phyloP scores from a whole-genome alignment of 306 rosid species.

The Boehmeria nivea region DNA sequence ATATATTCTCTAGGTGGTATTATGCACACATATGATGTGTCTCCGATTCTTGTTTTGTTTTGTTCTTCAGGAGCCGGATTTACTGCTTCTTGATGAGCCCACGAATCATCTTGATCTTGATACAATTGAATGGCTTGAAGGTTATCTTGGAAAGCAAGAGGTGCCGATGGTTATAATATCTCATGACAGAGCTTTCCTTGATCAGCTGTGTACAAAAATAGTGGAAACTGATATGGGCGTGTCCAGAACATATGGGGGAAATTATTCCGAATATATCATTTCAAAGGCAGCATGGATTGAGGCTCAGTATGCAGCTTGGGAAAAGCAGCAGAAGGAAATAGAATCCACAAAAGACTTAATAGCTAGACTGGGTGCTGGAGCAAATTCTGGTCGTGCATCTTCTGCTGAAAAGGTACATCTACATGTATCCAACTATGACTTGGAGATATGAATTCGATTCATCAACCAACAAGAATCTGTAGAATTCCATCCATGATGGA shows the following conservation, averaged over 20 bases:
- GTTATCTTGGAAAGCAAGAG: slow-evolving; percentile 78
- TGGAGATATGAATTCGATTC: no score
- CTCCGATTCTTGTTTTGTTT: slow-evolving; percentile 4
- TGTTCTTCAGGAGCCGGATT: slow-evolving; percentile 83
- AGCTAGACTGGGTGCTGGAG: slow-evolving; percentile 87
- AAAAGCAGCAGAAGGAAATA: slow-evolving; percentile 98
- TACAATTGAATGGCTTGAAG: slow-evolving; percentile 97
- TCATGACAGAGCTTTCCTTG: slow-evolving; percentile 96
- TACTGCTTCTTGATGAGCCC: slow-evolving; percentile 87
- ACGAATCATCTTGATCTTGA: slow-evolving; percentile 97
- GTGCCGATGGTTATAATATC: slow-evolving; percentile 99
- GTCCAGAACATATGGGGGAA: slow-evolving; percentile 75
- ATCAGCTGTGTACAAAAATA: slow-evolving; percentile 93
- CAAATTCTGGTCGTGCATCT: slow-evolving; percentile 94
- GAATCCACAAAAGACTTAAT: slow-evolving; percentile 79
- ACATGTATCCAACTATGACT: background rate
- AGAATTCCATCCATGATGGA: no score
- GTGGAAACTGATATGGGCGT: slow-evolving; percentile 99
- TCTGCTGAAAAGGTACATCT: slow-evolving; percentile 83
- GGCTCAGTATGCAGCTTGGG: slow-evolving; percentile 90
- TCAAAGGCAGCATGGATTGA: slow-evolving; percentile 86
- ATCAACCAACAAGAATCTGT: no score
- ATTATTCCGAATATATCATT: slow-evolving; percentile 71
- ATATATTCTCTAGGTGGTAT: background rate
- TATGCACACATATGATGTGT: slow-evolving; percentile 5